Base-by-base conservation (phyloP, 768 basidiomycete species). In the Leccinum aurantiacum region DNA sequence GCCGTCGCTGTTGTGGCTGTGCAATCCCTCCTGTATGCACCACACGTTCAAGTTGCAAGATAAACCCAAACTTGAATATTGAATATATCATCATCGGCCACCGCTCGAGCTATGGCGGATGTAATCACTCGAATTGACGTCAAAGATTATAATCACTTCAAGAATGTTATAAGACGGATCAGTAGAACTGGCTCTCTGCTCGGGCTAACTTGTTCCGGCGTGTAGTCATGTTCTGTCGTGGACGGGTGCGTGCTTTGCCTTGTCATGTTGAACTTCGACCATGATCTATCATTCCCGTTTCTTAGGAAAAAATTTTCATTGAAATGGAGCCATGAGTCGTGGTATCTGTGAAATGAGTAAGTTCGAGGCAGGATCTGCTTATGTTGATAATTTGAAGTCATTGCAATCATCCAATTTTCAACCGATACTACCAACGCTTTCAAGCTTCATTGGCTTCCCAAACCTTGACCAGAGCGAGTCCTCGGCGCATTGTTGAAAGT, bases 321-420 rank as follows among this genome's bases (percentile, higher is more conserved):
- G 97, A 98, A 78, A 96, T 99, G 64, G 94, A 94, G 74, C 75
- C 96, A 9, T 84, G 87, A 11, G 95, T 69, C 98, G 97, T 76
- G 97, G 97, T 91, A 98, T 98, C 71, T 99, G 97, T 74, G 95
- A 33, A 98, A 98, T 79, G 98, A 98, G 95, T 97, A 70, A 73
- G 89, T 78, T 27, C 27, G 27, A 29, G 27, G 15, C 47, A 38
- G 33, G 38, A 1, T 53, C 57, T 62, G 6, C 10, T 53, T 57
- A 27, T 25, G 13, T 38, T 27, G 13, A 57, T 65, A 0, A 35
- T 99, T 98, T 70, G 97, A 99, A 79, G 96, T 96, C 60, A 98
- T 99, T 72, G 85, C 91, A 50, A 98, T 99, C 77, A 98, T 99
- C 80, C 98, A 99, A 74, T 81, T 99, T 53, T 96, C 97, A 44